Evolutionary conservation across 306 rosid species (phyloP).

Genomic region (Pyrus communis): DNA sequence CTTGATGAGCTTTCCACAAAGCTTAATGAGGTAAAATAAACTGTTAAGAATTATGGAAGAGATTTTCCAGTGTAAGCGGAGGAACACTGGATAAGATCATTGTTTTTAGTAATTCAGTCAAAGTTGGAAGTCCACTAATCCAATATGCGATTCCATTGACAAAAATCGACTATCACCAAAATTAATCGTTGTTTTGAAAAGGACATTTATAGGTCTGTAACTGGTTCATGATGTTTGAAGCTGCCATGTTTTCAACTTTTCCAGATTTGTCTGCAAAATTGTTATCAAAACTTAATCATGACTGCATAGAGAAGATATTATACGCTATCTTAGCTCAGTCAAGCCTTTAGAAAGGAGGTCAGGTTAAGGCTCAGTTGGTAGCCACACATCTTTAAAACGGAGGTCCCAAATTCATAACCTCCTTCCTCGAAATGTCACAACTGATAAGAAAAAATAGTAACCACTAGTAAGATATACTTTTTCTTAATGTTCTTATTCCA

Average conservation of each 20-base stretch:
- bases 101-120: neutral
- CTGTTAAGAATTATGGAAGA: neutral
- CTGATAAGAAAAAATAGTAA: neutral
- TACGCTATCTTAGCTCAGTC: neutral
- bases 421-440: neutral
- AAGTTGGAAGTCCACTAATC: neutral
- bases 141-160: neutral
- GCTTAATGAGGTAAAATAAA: conserved; percentile 59
- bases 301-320: neutral
- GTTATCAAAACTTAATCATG: neutral
- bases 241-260: neutral
- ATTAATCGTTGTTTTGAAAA: neutral
- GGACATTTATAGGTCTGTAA: no score
- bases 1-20: conserved; percentile 68
- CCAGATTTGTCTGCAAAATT: neutral
- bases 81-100: neutral
- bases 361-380: neutral
- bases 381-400: neutral
- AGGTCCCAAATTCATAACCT: neutral
- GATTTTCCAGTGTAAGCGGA: neutral
- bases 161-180: neutral
- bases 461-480: neutral
- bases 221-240: neutral
- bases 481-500: neutral
- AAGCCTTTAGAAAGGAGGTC: neutral